These are phyloP conservation scores for Theobroma grandiflorum DNA, from an alignment of 441 rosid species.

Conservation along the genomic window DNA sequence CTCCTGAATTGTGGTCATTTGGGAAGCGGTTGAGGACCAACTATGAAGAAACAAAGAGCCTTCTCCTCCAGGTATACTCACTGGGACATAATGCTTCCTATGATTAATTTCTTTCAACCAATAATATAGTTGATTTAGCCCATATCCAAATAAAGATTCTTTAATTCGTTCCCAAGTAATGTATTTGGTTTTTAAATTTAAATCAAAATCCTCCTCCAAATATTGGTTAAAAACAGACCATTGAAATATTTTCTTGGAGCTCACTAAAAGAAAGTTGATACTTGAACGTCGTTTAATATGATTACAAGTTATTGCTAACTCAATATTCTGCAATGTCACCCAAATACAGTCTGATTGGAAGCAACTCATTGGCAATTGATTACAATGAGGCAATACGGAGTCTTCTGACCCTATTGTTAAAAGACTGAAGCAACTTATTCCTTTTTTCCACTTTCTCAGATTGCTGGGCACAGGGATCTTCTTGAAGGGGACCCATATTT, in stretches of 20 bases:
- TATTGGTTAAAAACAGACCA: not conserved
- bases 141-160: not conserved
- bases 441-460: conserved; percentile 38
- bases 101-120: not conserved
- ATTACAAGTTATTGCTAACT: not conserved
- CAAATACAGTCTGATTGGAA: not conserved
- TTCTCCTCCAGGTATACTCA: conserved; percentile 75
- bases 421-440: not conserved
- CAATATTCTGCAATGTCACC: not conserved
- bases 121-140: not conserved
- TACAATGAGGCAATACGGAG: not conserved
- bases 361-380: not conserved
- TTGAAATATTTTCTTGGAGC: not conserved
- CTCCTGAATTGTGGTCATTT: conserved; percentile 76
- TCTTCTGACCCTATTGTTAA: not conserved
- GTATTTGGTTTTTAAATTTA: not conserved
- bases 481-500: conserved; percentile 93
- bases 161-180: not conserved
- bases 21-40: conserved; percentile 73
- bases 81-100: not conserved
- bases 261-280: not conserved
- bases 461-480: conserved; percentile 90
- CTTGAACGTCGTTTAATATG: not conserved
- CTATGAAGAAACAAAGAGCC: conserved; percentile 79
- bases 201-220: not conserved